A percentile compares a stretch with the other conserved stretches of the same genome.
Evolutionary conservation across 2,329 filamentous ascomycete genomes (phyloP).

Genomic region (Metarhizium sp.): DNA sequence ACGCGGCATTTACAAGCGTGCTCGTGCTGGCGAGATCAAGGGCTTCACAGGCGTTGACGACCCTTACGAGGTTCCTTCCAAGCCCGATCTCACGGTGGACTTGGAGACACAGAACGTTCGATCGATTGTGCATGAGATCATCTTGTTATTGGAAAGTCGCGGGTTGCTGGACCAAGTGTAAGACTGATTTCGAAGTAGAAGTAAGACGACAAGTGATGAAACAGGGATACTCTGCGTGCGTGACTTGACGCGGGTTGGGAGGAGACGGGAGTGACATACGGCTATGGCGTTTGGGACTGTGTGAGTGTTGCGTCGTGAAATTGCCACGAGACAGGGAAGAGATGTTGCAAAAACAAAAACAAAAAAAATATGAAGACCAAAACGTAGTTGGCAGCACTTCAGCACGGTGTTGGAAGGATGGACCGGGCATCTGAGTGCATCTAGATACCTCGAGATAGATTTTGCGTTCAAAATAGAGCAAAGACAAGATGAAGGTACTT

Average conservation of each 20-base stretch:
- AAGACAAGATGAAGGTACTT: background rate
- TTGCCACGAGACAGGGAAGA: background rate
- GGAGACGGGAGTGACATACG: background rate
- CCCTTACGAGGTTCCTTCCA: constrained; percentile 78
- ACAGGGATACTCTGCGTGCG: background rate
- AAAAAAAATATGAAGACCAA: background rate
- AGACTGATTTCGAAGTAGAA: constrained; percentile 2
- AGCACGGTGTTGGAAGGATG: background rate
- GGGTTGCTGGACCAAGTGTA: constrained; percentile 71
- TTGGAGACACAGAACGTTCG: constrained; percentile 78
- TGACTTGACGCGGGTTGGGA: background rate
- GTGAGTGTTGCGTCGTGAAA: background rate
- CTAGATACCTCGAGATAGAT: background rate
- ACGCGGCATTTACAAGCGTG: constrained; percentile 77
- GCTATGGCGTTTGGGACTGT: background rate
- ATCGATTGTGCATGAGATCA: constrained; percentile 93
- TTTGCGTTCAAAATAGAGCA: background rate
- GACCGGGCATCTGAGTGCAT: background rate
- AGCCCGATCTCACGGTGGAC: constrained; percentile 79
- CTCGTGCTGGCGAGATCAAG: constrained; percentile 84
- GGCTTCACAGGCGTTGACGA: constrained; percentile 98
- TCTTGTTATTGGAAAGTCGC: constrained; percentile 81
- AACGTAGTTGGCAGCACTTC: background rate
- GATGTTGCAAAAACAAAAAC: background rate
- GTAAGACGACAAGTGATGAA: background rate